Evolutionary conservation across 2,329 filamentous ascomycete genomes (phyloP), one percentile per base, ranked within the genome.

Genomic region (Colletotrichum sidae): DNA sequence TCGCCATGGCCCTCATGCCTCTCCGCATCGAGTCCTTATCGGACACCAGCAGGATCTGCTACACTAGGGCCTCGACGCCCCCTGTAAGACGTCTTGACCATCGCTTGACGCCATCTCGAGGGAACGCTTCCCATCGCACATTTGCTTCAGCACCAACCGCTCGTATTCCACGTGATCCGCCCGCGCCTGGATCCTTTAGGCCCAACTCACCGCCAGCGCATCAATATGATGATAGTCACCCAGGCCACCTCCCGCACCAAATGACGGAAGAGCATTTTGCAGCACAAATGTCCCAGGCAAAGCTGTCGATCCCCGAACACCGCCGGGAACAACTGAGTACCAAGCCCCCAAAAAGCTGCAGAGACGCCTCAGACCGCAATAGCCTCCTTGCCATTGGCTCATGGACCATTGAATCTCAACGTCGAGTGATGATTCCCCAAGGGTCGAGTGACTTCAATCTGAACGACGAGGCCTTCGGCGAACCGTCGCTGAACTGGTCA

Each of bases 341-440:
- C 33, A 44, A 38, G 11, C 10, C 35, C 10, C 37, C 57, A 37
- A 57, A 34, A 38, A 41, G 15, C 35, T 47, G 51, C 33, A 44
- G 17, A 9, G 45, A 35, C 50, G 47, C n/a, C 35, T 10, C n/a
- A 25, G 45, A 61, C 13, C 34, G 25, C 6, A 39, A 25, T 39
- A 42, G 9, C 12, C 62, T 65, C n/a, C 10, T 61, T 17, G 62
- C 62, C 25, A 55, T 65, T 9, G 62, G 62, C 25, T 55, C 62
- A 8, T 65, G 62, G 62, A 61, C 50, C 9, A 46, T 37, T 39
- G 57, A 42, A 11, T 42, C 4, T 10, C 15, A 8, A 8, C 13
- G 8, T 9, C 7, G 35, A 4, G 39, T 13, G 7, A 39, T 5
- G 25, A 25, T 5, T 25, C 25, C 25, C 25, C 25, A 25, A 25